Conservation (phyloP, 1,284 basidiomycete genomes). For the Pisolithus thermaeus region DNA sequence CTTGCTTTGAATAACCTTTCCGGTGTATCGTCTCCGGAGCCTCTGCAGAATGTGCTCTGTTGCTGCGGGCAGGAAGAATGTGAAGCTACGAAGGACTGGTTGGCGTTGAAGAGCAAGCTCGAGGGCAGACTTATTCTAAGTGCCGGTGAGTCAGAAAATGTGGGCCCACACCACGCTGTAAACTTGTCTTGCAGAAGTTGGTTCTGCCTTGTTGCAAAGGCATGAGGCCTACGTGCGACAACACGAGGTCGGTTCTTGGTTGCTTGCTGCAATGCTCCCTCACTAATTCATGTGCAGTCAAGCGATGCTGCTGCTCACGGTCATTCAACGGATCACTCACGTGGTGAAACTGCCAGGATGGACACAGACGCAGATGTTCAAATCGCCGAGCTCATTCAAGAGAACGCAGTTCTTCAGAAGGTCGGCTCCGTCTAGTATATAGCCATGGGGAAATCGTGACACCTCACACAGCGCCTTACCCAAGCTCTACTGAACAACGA, state of each 20-base stretch:
- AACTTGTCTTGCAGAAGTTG: constrained; percentile 61
- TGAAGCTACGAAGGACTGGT: constrained; percentile 58
- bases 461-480: constrained; percentile 55
- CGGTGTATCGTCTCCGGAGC: constrained; percentile 62
- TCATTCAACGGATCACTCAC: constrained; percentile 10
- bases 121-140: constrained; percentile 76
- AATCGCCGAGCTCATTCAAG: constrained; percentile 42
- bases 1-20: constrained; percentile 66
- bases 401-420: constrained; percentile 65
- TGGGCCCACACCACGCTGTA: neutral
- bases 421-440: constrained; percentile 31
- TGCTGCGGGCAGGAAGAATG: constrained; percentile 67
- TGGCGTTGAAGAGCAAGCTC: constrained; percentile 59
- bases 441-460: constrained; percentile 7
- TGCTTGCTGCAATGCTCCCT: constrained; percentile 6
- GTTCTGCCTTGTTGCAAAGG: constrained; percentile 81
- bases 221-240: constrained; percentile 82
- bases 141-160: constrained; percentile 55
- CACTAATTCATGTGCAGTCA: constrained; percentile 15
- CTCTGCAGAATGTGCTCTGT: constrained; percentile 43
- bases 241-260: constrained; percentile 48
- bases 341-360: constrained; percentile 12
- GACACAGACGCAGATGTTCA: constrained; percentile 26
- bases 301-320: constrained; percentile 9
- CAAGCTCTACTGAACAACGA: constrained; percentile 82